These are phyloP conservation scores for Diophrys appendiculata DNA, from an alignment of 73 alveolate species.

Conservation along the genomic window DNA sequence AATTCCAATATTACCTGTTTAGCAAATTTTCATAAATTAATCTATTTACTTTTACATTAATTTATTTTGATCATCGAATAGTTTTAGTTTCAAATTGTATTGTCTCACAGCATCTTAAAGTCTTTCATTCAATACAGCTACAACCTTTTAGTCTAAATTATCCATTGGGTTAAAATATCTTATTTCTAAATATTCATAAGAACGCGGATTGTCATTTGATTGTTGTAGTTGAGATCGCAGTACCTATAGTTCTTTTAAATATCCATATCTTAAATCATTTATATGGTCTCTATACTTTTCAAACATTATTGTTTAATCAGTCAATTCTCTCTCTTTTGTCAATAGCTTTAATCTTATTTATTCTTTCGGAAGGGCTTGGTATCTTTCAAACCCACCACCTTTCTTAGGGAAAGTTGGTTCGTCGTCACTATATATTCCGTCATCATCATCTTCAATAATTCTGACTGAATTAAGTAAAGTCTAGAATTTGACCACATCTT, in stretches of 20 bases:
- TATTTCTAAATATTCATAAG: background rate
- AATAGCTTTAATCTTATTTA: background rate
- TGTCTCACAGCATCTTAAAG: background rate
- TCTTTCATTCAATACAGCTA: background rate
- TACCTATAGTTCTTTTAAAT: background rate
- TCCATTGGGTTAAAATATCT: background rate
- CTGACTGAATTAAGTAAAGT: background rate
- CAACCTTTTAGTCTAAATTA: background rate
- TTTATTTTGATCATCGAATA: background rate
- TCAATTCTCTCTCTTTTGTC: background rate
- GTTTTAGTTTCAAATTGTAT: background rate
- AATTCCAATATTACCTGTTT: background rate
- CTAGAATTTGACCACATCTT: background rate
- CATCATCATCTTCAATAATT: background rate
- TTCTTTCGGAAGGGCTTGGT: background rate
- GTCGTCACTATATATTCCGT: background rate
- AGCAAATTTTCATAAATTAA: background rate
- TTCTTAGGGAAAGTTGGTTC: background rate
- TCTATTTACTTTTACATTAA: background rate
- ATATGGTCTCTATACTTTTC: background rate
- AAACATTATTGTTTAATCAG: background rate
- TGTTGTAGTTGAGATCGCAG: background rate
- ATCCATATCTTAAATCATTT: background rate
- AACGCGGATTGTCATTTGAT: background rate
- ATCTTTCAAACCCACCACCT: background rate